A percentile compares a stretch with the other conserved stretches of the same genome.
phyloP scores from a whole-genome alignment of 1,139 yeast species.

The Lodderomyces theae region DNA sequence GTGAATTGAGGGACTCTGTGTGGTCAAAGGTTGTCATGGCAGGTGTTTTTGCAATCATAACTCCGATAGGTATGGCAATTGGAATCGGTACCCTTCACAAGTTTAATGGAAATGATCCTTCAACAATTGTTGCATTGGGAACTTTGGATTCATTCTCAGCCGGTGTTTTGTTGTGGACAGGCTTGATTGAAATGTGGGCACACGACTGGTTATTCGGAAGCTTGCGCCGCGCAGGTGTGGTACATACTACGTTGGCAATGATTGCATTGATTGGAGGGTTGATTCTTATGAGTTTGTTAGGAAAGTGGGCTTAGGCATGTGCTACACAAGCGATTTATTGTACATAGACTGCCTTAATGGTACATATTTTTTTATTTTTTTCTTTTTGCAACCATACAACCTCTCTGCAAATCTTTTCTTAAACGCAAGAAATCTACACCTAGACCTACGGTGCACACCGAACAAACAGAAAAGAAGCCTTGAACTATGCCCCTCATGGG shows the following conservation, averaged over 20 bases:
- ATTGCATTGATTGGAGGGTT: conserved; percentile 29
- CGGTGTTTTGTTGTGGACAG: conserved; percentile 35
- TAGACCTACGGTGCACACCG: too few relatives aligned
- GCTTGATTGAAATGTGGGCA: conserved; percentile 33
- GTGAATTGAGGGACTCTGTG: conserved; percentile 34
- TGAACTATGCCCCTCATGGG: too few relatives aligned
- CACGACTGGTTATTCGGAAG: conserved; percentile 33
- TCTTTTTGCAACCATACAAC: too few relatives aligned
- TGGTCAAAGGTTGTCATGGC: conserved; percentile 25
- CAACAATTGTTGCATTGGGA: conserved; percentile 31
- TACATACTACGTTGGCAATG: conserved; percentile 22
- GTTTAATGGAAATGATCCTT: conserved; percentile 30
- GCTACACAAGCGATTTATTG: too few relatives aligned
- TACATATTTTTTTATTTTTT: too few relatives aligned
- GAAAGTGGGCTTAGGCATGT: conserved; percentile 35
- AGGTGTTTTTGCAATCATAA: conserved; percentile 28
- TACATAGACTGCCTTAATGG: too few relatives aligned
- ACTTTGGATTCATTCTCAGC: conserved; percentile 35
- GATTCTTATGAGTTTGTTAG: conserved; percentile 37
- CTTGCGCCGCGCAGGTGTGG: conserved; percentile 20
- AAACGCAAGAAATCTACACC: too few relatives aligned
- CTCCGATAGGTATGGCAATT: conserved; percentile 39
- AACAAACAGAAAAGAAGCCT: too few relatives aligned
- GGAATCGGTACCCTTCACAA: conserved; percentile 32
- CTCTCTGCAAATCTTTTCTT: too few relatives aligned